These are phyloP conservation scores for Russula ochroleuca DNA, from an alignment of 768 basidiomycete genomes.

Conservation along the genomic window DNA sequence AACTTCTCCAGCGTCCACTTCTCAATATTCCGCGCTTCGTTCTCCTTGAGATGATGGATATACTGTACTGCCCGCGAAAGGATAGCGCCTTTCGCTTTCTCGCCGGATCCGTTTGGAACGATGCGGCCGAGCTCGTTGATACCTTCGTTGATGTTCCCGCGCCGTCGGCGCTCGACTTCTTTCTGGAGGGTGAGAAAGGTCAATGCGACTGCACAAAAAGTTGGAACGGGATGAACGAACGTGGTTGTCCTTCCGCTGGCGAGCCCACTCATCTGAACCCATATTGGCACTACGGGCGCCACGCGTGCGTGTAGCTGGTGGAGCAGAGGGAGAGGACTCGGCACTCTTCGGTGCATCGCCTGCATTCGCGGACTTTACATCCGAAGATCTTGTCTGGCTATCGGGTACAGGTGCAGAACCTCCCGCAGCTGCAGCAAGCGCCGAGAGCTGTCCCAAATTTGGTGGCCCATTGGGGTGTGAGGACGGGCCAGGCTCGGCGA, in stretches of 20 bases:
- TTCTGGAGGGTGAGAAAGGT: constrained; percentile 52
- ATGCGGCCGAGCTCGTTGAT: constrained; percentile 89
- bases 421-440: constrained; percentile 31
- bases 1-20: constrained; percentile 93
- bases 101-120: constrained; percentile 82
- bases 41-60: constrained; percentile 86
- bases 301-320: constrained; percentile 35
- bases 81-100: constrained; percentile 87
- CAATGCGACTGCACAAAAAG: neutral
- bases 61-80: constrained; percentile 86
- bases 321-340: constrained; percentile 23
- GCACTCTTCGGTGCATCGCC: constrained; percentile 1
- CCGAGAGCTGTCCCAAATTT: constrained; percentile 55
- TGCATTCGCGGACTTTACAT: constrained; percentile 24
- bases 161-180: constrained; percentile 93
- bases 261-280: constrained; percentile 74
- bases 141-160: constrained; percentile 95
- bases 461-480: constrained; percentile 68
- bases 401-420: constrained; percentile 13
- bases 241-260: constrained; percentile 79
- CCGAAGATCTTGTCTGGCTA: constrained; percentile 7
- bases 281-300: constrained; percentile 56
- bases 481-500: constrained; percentile 67
- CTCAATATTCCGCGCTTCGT: constrained; percentile 86
- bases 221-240: constrained; percentile 38